Conservation (phyloP, 108 stramenopile species). For the Cylindrotheca fusiformis region DNA sequence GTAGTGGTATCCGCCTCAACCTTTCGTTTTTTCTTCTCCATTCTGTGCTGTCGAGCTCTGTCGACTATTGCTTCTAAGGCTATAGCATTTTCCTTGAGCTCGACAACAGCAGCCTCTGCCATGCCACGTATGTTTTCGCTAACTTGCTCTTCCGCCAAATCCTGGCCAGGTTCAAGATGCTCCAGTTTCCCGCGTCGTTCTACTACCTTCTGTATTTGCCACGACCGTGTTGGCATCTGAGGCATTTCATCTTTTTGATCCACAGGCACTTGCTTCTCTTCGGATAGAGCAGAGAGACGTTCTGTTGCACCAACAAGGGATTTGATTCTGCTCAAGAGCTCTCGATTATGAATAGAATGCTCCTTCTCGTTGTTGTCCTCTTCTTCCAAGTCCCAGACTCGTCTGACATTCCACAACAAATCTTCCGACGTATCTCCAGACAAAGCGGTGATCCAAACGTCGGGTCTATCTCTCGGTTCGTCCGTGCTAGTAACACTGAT, state of each 20-base stretch:
- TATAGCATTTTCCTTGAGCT: conserved; percentile 6
- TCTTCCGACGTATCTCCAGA: background rate
- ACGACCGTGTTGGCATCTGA: conserved; percentile 10
- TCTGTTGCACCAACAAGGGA: conserved; percentile 14
- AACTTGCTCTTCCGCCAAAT: conserved; percentile 2
- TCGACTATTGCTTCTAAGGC: conserved; percentile 7
- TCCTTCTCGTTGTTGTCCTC: conserved; percentile 21
- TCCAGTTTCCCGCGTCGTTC: conserved; percentile 13
- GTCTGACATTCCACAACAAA: conserved; percentile 14
- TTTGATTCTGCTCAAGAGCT: conserved; percentile 8
- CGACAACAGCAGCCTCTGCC: conserved; percentile 14
- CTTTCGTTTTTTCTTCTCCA: background rate
- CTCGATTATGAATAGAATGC: background rate
- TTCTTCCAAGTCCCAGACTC: conserved; percentile 18
- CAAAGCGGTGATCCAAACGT: conserved; percentile 20
- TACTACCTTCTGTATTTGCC: conserved; percentile 13
- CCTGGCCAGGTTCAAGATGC: conserved; percentile 2
- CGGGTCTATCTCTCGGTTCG: conserved; percentile 7
- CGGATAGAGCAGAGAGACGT: background rate
- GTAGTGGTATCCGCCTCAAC: no score
- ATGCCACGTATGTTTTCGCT: conserved; percentile 10
- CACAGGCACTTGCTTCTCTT: background rate
- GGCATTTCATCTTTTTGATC: conserved; percentile 3
- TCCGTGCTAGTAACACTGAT: background rate
- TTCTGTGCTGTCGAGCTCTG: background rate